These are phyloP conservation scores for Lepidium africanum DNA, from an alignment of 345 rosid species.

Conservation along the genomic window DNA sequence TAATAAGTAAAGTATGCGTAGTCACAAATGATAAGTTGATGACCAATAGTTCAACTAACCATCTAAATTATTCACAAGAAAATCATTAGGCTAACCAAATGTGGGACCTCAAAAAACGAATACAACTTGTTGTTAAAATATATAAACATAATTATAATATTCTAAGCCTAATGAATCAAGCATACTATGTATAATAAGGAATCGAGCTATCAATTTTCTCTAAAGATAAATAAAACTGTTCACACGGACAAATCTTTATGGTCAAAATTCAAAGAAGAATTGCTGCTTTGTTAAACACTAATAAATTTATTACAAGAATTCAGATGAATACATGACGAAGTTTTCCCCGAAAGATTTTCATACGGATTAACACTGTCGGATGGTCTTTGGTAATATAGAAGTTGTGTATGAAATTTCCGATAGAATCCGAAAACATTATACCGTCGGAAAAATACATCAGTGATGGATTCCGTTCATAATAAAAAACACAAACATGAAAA, in stretches of 20 bases:
- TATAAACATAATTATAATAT: background rate
- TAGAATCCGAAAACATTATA: too few species aligned
- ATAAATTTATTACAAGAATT: too few species aligned
- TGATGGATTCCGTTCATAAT: too few species aligned
- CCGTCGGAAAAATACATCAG: too few species aligned
- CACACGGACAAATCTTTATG: slow-evolving; percentile 22
- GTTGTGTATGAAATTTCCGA: too few species aligned
- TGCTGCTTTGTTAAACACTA: slow-evolving; percentile 15
- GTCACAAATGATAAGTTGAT: slow-evolving; percentile 12
- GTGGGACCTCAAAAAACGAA: slow-evolving; percentile 24
- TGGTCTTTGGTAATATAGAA: too few species aligned
- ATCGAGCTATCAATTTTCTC: background rate
- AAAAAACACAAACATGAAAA: background rate
- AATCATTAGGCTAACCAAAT: slow-evolving; percentile 21
- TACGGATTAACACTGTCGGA: too few species aligned
- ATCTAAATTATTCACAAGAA: slow-evolving; percentile 17
- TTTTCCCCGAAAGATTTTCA: too few species aligned
- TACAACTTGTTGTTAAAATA: slow-evolving; percentile 2
- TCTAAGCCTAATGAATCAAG: slow-evolving; percentile 4
- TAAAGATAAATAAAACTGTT: slow-evolving; percentile 1
- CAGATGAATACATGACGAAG: too few species aligned
- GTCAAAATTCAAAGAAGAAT: slow-evolving; percentile 21
- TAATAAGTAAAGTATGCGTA: slow-evolving; percentile 20
- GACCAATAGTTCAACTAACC: slow-evolving; percentile 30
- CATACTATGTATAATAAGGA: background rate